Evolutionary conservation across 169 alveolate species (phyloP).

Genomic region (Plasmodium yoelii): DNA sequence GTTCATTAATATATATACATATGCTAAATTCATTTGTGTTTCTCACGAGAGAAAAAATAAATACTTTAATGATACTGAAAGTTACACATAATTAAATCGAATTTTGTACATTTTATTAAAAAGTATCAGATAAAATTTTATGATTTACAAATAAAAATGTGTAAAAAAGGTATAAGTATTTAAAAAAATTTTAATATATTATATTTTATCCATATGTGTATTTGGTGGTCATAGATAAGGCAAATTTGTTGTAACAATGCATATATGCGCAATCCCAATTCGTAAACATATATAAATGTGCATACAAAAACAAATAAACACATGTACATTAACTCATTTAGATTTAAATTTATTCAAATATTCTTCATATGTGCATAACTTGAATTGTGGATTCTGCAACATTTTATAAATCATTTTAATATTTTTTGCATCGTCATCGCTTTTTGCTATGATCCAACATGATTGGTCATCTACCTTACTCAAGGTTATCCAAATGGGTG

Average conservation of each 20-base stretch:
- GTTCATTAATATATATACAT: background rate
- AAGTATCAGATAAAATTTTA: too few relatives aligned
- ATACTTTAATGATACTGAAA: too few relatives aligned
- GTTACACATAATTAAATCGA: too few relatives aligned
- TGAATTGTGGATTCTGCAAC: constrained; percentile 87
- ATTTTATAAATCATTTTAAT: constrained; percentile 85
- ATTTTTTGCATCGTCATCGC: constrained; percentile 88
- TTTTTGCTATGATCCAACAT: constrained; percentile 90
- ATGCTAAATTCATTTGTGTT: background rate
- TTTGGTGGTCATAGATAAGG: too few relatives aligned
- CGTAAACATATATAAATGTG: constrained; percentile 4
- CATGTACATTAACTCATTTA: background rate
- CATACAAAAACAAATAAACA: background rate
- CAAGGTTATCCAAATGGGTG: constrained; percentile 90
- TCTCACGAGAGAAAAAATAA: too few relatives aligned
- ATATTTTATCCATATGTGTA: too few relatives aligned
- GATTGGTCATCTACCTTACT: constrained; percentile 86
- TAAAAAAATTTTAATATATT: too few relatives aligned
- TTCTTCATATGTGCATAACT: constrained; percentile 84
- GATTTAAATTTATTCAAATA: constrained; percentile 66
- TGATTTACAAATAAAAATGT: too few relatives aligned
- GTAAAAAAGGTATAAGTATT: too few relatives aligned
- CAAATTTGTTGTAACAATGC: background rate
- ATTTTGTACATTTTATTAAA: too few relatives aligned
- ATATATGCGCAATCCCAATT: background rate